These are phyloP conservation scores for Chloris gayana DNA, from an alignment of 176 grass and related monocot species.

Conservation along the genomic window DNA sequence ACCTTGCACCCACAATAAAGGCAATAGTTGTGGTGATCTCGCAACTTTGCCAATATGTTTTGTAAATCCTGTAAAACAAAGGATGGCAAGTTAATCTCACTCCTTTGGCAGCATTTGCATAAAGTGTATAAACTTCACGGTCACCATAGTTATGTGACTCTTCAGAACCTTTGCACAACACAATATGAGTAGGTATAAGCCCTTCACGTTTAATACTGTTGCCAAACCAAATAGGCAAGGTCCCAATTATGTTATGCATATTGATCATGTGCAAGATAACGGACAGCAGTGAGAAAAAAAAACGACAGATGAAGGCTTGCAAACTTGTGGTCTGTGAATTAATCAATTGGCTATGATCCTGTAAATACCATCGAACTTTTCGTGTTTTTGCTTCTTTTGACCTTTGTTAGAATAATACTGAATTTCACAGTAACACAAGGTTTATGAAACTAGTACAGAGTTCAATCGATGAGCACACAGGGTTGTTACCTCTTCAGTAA, in stretches of 20 bases:
- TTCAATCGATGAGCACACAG: background rate
- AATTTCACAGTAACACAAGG: background rate
- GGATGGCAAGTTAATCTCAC: constrained; percentile 15
- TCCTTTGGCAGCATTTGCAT: background rate
- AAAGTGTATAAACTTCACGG: background rate
- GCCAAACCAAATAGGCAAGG: background rate
- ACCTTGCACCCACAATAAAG: constrained; percentile 91
- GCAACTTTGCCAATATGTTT: constrained; percentile 69
- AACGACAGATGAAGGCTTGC: background rate
- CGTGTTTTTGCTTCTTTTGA: background rate
- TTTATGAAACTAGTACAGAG: background rate
- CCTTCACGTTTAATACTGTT: background rate
- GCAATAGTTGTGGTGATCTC: constrained; percentile 70
- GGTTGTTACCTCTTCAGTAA: constrained; percentile 75
- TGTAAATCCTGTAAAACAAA: constrained; percentile 65
- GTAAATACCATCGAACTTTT: background rate
- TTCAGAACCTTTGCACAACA: background rate
- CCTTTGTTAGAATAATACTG: background rate
- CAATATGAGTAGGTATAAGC: background rate
- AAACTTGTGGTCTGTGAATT: background rate
- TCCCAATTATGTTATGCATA: background rate
- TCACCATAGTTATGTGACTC: background rate
- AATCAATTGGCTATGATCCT: background rate
- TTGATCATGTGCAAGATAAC: background rate
- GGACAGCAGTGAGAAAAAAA: background rate